phyloP scores from a whole-genome alignment of 768 basidiomycete genomes.

The Suillus hirtellus region DNA sequence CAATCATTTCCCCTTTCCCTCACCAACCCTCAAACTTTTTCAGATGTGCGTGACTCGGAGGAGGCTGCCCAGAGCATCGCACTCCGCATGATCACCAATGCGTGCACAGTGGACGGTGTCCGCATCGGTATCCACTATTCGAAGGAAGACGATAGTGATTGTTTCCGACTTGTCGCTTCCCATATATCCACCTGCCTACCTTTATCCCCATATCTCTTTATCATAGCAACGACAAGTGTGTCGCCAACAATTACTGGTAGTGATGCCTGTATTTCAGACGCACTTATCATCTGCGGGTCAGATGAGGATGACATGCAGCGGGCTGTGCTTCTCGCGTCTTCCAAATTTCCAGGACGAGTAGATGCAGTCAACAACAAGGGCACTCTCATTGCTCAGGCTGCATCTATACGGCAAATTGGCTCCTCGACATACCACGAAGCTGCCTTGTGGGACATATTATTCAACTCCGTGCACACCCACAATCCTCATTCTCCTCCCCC shows the following conservation, averaged over 20 bases:
- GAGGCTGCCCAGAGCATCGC: conserved; percentile 61
- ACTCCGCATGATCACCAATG: conserved; percentile 50
- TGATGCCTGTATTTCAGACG: conserved; percentile 31
- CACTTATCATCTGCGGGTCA: conserved; percentile 61
- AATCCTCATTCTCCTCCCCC: conserved; percentile 65
- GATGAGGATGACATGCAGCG: conserved; percentile 58
- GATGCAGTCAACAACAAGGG: conserved; percentile 37
- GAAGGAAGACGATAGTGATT: conserved; percentile 53
- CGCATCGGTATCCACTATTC: conserved; percentile 63
- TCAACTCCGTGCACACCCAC: conserved; percentile 56
- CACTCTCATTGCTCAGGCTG: conserved; percentile 35
- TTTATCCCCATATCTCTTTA: conserved; percentile 50
- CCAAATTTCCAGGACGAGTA: conserved; percentile 70
- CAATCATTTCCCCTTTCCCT: conserved; percentile 12
- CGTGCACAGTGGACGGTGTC: conserved; percentile 51
- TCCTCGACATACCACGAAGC: conserved; percentile 55
- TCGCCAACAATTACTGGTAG: conserved; percentile 18
- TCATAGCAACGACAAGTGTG: conserved; percentile 50
- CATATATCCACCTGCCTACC: conserved; percentile 43
- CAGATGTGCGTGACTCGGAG: conserved; percentile 46
- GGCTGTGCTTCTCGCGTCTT: conserved; percentile 61
- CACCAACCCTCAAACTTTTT: conserved; percentile 45
- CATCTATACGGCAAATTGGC: conserved; percentile 53
- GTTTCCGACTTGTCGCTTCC: conserved; percentile 56
- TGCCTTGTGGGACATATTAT: conserved; percentile 68